Evolutionary conservation across 2,329 filamentous ascomycete genomes (phyloP).

Genomic region (Sclerotinia trifoliorum): DNA sequence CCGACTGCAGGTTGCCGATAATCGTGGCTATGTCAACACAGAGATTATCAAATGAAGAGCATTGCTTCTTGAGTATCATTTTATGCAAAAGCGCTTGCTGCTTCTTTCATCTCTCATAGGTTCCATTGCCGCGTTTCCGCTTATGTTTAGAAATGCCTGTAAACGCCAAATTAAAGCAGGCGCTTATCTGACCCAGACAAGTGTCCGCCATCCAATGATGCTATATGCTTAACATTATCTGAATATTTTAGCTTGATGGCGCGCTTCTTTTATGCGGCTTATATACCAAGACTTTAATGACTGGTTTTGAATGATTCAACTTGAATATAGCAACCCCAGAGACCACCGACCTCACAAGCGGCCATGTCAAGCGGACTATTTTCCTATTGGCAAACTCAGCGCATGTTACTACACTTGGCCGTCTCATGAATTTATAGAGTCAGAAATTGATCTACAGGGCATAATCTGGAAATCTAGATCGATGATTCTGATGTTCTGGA

Average conservation of each 20-base stretch:
- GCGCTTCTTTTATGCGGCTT: constrained; percentile 14
- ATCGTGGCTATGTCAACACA: constrained; percentile 12
- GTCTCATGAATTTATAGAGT: constrained; percentile 41
- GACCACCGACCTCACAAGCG: constrained; percentile 28
- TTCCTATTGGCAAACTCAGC: constrained; percentile 39
- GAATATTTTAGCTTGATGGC: background rate
- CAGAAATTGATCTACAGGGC: constrained; percentile 21
- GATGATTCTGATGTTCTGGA: constrained; percentile 17
- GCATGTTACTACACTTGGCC: constrained; percentile 35
- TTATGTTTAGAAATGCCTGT: constrained; percentile 3
- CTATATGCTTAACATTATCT: background rate
- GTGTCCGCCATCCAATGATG: constrained; percentile 15
- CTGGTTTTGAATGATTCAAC: constrained; percentile 7
- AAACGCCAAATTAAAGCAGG: background rate
- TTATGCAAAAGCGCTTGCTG: background rate
- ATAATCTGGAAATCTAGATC: constrained; percentile 23
- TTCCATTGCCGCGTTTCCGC: background rate
- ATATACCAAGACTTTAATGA: constrained; percentile 17
- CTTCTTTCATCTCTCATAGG: constrained; percentile 1
- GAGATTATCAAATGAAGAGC: background rate
- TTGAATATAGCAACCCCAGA: constrained; percentile 3
- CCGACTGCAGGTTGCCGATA: background rate
- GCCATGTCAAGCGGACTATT: constrained; percentile 15
- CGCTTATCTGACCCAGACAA: constrained; percentile 14
- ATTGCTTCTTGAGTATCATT: background rate